phyloP scores from a whole-genome alignment of 805 yeast genomes.

The Wickerhamiella spandovensis region DNA sequence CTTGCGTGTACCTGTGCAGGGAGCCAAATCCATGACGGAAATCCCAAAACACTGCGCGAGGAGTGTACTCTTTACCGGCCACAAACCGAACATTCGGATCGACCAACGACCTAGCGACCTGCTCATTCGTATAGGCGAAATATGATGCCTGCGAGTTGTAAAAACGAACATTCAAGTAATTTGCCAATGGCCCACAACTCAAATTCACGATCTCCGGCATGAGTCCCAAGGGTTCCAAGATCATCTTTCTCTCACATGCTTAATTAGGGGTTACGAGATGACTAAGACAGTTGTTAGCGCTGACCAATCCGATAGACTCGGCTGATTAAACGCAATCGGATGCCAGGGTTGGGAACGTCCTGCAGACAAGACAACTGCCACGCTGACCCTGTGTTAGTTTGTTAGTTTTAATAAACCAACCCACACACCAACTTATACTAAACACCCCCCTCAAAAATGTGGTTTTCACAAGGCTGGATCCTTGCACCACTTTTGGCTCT shows the following conservation, averaged over 20 bases:
- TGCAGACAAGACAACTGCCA: not conserved
- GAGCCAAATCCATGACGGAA: slow-evolving; percentile 30
- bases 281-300: no score
- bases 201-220: slow-evolving; percentile 70
- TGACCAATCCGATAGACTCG: no score
- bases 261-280: no score
- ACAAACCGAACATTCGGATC: slow-evolving; percentile 38
- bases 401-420: not conserved
- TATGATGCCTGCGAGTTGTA: slow-evolving; percentile 67
- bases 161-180: slow-evolving; percentile 67
- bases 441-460: not conserved
- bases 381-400: not conserved
- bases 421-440: not conserved
- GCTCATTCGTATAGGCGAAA: slow-evolving; percentile 35
- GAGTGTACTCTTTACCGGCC: slow-evolving; percentile 49
- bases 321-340: no score
- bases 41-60: slow-evolving; percentile 76
- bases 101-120: slow-evolving; percentile 19
- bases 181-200: slow-evolving; percentile 59
- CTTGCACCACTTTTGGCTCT: slow-evolving; percentile 3
- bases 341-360: not conserved
- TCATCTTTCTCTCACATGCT: no score
- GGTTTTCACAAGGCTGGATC: not conserved
- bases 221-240: not conserved
- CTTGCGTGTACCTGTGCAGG: not conserved